Evolutionary conservation across 192 early-diverging fungal genomes (phyloP).

Genomic region (Backusella tuberculispora): DNA sequence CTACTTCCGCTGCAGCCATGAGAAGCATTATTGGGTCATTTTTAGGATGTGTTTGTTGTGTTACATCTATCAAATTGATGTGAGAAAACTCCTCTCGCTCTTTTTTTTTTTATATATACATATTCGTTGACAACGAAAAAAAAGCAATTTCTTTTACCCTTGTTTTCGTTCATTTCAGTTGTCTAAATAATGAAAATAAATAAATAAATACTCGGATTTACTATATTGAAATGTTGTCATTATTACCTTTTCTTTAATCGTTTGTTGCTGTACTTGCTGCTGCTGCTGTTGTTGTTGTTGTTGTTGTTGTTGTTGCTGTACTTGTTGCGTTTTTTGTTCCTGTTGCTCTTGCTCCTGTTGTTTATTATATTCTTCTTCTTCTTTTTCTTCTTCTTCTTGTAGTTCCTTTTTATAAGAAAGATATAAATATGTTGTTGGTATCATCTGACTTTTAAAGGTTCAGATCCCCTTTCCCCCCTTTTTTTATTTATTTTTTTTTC

Average conservation of each 20-base stretch:
- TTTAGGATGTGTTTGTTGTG: conserved; percentile 23
- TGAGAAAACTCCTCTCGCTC: conserved; percentile 5
- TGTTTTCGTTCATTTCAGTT: not conserved
- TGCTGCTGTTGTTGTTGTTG: not conserved
- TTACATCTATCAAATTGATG: conserved; percentile 10
- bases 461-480: conserved; percentile 1
- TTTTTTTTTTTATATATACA: not conserved
- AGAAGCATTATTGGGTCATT: conserved; percentile 38
- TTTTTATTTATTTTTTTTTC: not conserved
- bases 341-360: not conserved
- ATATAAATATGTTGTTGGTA: not conserved
- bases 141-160: not conserved
- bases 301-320: not conserved
- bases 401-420: not conserved
- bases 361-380: not conserved
- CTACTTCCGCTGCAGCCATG: conserved; percentile 32
- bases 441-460: conserved; percentile 24
- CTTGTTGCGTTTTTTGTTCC: not conserved
- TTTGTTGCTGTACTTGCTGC: not conserved
- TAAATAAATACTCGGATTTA: not conserved
- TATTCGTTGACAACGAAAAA: conserved; percentile 14
- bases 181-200: not conserved
- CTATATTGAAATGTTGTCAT: not conserved
- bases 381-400: not conserved
- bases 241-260: conserved; percentile 4